Percentiles rank a stretch among this genome's conserved stretches.
Conservation (phyloP, 768 basidiomycete genomes). For the Austroboletus festivus region DNA sequence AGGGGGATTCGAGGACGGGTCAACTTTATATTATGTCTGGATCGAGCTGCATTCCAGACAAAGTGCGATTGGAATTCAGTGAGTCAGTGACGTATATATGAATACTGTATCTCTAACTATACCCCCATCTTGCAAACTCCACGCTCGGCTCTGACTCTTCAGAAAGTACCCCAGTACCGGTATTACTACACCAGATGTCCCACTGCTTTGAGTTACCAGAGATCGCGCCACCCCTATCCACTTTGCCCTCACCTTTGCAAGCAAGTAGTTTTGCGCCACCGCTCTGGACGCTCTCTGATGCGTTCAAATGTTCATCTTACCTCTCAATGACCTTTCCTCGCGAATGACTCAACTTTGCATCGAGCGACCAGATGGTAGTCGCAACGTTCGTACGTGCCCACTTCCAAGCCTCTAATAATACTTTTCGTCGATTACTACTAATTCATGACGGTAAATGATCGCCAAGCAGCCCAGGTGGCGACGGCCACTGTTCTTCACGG, state of each 20-base stretch:
- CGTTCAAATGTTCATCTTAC: conserved; percentile 17
- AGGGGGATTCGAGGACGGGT: conserved; percentile 1
- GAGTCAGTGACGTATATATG: no score
- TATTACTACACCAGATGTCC: no score
- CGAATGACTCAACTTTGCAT: conserved; percentile 15
- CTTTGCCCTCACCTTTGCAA: conserved; percentile 17
- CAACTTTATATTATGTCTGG: conserved; percentile 25
- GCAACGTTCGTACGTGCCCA: conserved; percentile 14
- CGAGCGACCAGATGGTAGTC: conserved; percentile 13
- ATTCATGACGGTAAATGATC: conserved; percentile 8
- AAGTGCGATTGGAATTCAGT: neutral
- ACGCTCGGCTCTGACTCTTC: neutral
- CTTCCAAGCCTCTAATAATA: no score
- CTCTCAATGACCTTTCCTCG: conserved; percentile 18
- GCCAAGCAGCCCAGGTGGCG: conserved; percentile 16
- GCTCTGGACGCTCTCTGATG: conserved; percentile 25
- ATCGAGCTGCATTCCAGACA: conserved; percentile 9
- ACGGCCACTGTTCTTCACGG: conserved; percentile 16
- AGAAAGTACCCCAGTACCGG: neutral
- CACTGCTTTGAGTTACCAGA: conserved; percentile 20
- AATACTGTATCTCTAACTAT: no score
- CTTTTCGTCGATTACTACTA: neutral
- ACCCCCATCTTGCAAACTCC: neutral
- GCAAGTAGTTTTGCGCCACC: conserved; percentile 14
- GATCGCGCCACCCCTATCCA: conserved; percentile 15